Evolutionary conservation across 2,329 filamentous ascomycete genomes (phyloP).

Genomic region (Diaporthe sp.): DNA sequence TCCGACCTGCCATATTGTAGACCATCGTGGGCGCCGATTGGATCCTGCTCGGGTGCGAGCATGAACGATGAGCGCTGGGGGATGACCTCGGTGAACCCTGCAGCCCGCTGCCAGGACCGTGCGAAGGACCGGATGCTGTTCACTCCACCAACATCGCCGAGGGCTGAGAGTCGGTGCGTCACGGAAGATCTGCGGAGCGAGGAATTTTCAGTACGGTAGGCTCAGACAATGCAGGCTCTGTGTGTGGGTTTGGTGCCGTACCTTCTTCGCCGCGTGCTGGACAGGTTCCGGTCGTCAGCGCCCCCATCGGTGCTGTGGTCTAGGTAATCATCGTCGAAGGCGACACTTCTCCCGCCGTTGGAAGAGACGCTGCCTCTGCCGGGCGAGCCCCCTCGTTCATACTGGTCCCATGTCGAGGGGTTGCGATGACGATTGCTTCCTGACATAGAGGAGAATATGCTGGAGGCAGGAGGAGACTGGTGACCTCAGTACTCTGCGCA

Average conservation of each 20-base stretch:
- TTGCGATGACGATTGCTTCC: slow-evolving; percentile 46
- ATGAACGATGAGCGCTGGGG: slow-evolving; percentile 83
- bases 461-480: background rate
- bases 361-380: slow-evolving; percentile 55
- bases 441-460: slow-evolving; percentile 32
- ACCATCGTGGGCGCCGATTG: slow-evolving; percentile 51
- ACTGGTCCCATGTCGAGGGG: slow-evolving; percentile 61
- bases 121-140: slow-evolving; percentile 97
- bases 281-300: slow-evolving; percentile 46
- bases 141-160: slow-evolving; percentile 84
- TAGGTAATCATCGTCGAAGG: slow-evolving; percentile 60
- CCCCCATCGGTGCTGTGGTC: slow-evolving; percentile 51
- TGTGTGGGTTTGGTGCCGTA: slow-evolving; percentile 39
- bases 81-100: slow-evolving; percentile 88
- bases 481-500: background rate
- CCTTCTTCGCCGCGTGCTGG: slow-evolving; percentile 51
- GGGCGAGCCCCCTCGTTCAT: slow-evolving; percentile 57
- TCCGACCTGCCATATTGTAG: slow-evolving; percentile 57
- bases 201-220: slow-evolving; percentile 6
- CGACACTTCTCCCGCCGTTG: slow-evolving; percentile 54
- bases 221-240: slow-evolving; percentile 7
- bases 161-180: slow-evolving; percentile 66
- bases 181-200: slow-evolving; percentile 66
- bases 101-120: slow-evolving; percentile 90
- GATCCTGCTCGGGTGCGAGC: slow-evolving; percentile 68